Conservation (phyloP, 2,329 filamentous ascomycete genomes). For the Thelonectria blattea region DNA sequence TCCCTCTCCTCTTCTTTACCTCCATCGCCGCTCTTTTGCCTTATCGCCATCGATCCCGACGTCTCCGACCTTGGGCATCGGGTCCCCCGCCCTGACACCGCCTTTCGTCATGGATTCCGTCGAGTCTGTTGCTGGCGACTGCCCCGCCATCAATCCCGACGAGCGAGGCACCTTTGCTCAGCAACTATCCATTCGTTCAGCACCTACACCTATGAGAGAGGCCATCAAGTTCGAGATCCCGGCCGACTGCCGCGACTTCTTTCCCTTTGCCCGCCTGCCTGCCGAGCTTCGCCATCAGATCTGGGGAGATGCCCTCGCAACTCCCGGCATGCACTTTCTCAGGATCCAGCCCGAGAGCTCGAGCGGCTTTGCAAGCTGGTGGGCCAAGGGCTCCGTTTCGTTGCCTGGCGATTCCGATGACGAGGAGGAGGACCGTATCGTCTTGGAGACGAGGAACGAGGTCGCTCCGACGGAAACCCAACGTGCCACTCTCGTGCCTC, state of each 20-base stretch:
- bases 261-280: constrained; percentile 42
- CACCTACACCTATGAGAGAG: not conserved
- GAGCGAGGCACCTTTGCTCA: not conserved
- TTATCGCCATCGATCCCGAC: not conserved
- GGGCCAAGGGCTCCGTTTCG: constrained; percentile 14
- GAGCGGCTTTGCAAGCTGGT: constrained; percentile 33
- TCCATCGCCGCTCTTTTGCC: not conserved
- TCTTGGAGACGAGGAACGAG: constrained; percentile 35
- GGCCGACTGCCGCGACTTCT: constrained; percentile 40
- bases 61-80: not conserved
- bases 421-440: constrained; percentile 30
- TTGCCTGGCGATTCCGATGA: constrained; percentile 13
- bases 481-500: constrained; percentile 32
- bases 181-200: not conserved
- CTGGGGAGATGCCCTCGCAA: constrained; percentile 41
- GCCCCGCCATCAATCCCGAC: constrained; percentile 3
- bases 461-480: constrained; percentile 23
- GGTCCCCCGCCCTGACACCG: not conserved
- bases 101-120: constrained; percentile 11
- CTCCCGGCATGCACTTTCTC: constrained; percentile 46
- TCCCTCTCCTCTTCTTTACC: constrained; percentile 2
- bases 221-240: constrained; percentile 43
- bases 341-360: constrained; percentile 34
- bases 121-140: constrained; percentile 16
- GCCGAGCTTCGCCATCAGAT: constrained; percentile 45